phyloP scores from a whole-genome alignment of 164 flowering plant genomes.

The Pachysandra terminalis region DNA sequence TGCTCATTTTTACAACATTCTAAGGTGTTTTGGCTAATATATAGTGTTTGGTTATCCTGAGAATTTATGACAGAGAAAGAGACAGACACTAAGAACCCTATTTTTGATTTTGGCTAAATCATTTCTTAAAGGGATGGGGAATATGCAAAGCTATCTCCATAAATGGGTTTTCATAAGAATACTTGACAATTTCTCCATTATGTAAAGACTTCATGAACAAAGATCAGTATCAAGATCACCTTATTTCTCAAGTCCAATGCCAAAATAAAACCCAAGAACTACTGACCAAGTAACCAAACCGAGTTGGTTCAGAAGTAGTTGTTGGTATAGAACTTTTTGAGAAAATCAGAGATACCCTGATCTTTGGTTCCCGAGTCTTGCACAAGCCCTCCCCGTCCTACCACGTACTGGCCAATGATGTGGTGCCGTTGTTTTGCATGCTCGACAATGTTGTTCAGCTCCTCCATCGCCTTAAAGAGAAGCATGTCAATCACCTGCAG shows the following conservation, averaged over 20 bases:
- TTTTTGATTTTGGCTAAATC: no score
- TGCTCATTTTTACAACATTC: no score
- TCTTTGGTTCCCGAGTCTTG: constrained; percentile 57
- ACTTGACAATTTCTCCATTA: background rate
- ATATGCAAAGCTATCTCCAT: no score
- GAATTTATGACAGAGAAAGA: no score
- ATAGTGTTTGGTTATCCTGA: no score
- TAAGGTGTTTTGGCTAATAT: no score
- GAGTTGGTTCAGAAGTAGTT: constrained; percentile 50
- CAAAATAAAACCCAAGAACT: no score
- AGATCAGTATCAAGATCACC: background rate
- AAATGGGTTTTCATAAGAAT: background rate
- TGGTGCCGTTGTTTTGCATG: constrained; percentile 97
- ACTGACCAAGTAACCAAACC: background rate
- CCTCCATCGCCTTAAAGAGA: constrained; percentile 82
- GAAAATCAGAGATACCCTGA: constrained; percentile 59
- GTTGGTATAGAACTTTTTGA: constrained; percentile 66
- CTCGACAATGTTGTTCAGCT: constrained; percentile 59
- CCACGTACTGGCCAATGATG: constrained; percentile 83
- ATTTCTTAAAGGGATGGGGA: no score
- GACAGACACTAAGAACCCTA: no score
- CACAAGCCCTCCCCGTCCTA: constrained; percentile 52
- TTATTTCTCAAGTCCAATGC: constrained; percentile 3
- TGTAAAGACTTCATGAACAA: background rate
- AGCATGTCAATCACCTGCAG: constrained; percentile 90